Evolutionary conservation across 2,329 filamentous ascomycete species (phyloP), one percentile per base, ranked within the genome.

Genomic region (Pleoardoris graminearum): DNA sequence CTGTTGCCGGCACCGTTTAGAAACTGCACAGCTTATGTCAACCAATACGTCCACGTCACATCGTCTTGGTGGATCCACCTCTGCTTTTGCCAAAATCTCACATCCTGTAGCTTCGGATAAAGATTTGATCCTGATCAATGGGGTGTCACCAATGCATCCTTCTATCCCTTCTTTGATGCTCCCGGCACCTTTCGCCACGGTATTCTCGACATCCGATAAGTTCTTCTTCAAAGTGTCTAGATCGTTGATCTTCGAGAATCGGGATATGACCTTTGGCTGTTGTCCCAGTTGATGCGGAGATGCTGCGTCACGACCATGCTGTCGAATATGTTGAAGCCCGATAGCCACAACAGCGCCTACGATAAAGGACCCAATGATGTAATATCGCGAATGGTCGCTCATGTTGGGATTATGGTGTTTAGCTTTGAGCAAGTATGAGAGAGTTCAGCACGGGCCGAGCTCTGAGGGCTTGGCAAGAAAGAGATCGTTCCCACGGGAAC

Each of bases 1-100:
- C 89, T 94, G 65, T 90, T 90, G 14, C 94, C 94, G 3, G 92
- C 93, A 44, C 92, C 94, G 76, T 99, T 97, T 49, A 99, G 82
- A 69, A 96, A 95, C 82, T 82, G n/a, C 19, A 16, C 33, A 45
- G 25, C 2, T 8, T 1, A 2, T 35, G 4, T 49, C 3, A 50
- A 61, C 42, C 63, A 16, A 6, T 11, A 12, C 3, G 19, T 12
- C 7, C 7, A 17, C 11, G 51, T 21, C n/a, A 25, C 12, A 6
- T 23, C 3, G 29, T 4, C 8, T n/a, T n/a, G 12, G 11, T 11
- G 19, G 35, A 14, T 23, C 73, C 33, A 82, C 82, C 73, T 99
- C 94, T 43, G 91, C 91, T 76, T 99, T 99, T 60, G 88, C 94
- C 30, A 97, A 80, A 66, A 99, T 96, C 35, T 86, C 86, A 67